Conservation (phyloP, 2,329 filamentous ascomycete species). For the Pyrenophora tritici-repentis region DNA sequence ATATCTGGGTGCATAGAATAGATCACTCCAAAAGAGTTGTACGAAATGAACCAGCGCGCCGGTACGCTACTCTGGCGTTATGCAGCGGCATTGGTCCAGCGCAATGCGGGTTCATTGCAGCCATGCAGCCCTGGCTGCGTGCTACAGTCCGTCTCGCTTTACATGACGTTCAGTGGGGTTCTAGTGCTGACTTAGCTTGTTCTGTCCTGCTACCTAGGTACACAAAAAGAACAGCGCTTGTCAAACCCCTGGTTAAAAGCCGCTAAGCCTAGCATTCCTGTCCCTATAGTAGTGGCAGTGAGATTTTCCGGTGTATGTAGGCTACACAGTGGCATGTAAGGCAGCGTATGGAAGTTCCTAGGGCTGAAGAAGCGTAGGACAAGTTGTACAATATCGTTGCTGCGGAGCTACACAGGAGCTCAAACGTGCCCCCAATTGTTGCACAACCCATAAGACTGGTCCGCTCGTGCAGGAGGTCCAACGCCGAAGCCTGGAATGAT, state of each 20-base stretch:
- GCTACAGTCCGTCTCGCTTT: conserved; percentile 11
- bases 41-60: conserved; percentile 11
- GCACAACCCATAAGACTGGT: conserved; percentile 8
- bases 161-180: conserved; percentile 14
- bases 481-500: conserved; percentile 1
- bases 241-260: conserved; percentile 1
- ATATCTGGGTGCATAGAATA: conserved; percentile 28
- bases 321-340: conserved; percentile 10
- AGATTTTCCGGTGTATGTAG: conserved; percentile 7
- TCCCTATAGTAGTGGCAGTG: conserved; percentile 8
- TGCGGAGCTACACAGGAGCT: background rate
- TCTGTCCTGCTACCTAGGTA: conserved; percentile 8
- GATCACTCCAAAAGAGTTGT: conserved; percentile 28
- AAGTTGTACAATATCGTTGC: conserved; percentile 9
- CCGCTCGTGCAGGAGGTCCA: conserved; percentile 2
- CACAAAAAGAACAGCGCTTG: conserved; percentile 25
- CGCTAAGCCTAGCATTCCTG: conserved; percentile 15
- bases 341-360: conserved; percentile 7
- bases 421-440: background rate
- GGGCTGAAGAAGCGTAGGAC: conserved; percentile 15
- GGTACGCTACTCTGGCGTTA: conserved; percentile 12
- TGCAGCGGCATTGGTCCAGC: conserved; percentile 15
- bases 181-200: conserved; percentile 31
- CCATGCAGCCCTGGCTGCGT: conserved; percentile 21
- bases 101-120: conserved; percentile 14